Evolutionary conservation across 495 filamentous ascomycete genomes (phyloP), one percentile per base, ranked within the genome.

Genomic region (Aspergillus avenaceus): DNA sequence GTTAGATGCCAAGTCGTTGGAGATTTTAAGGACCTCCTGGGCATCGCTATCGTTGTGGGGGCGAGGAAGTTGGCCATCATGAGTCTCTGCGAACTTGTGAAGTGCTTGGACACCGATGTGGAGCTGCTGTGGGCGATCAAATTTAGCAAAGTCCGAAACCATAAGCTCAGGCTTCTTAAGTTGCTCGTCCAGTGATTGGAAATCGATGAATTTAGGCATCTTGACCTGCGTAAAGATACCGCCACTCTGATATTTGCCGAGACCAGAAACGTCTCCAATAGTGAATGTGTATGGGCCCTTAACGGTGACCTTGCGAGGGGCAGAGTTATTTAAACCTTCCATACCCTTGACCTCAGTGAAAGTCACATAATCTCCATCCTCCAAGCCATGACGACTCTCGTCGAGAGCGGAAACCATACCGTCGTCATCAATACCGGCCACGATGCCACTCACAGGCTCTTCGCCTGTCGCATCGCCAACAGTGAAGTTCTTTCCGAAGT

Each of bases 231-330:
- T 86, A 62, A 84, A 99, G 29, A 97, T 76, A 48, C 95, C 95
- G 21, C 92, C 92, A 32, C 86, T 78, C 69, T 86, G 70, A 70
- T 99, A 99, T 54, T 84, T 71, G 21, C 92, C 91, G 31, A 96
- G 77, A 4, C 79, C 82, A 13, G 90, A 90, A 8, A 96, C 90
- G 70, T 97, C 90, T 23, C 91, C 93, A 59, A 99, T 97, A 6
- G 87, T 90, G 67, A 99, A 99, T 8, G 93, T 95, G 63, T 97
- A 97, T 3, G 95, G 95, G 48, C 81, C 93, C 71, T 95, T 97
- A 22, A 96, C 92, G 6, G 86, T 91, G 32, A 99, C 73, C 71
- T 96, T 95, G 48, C 85, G 83, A 28, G 91, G 91, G 45, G 86
- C 86, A 38, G 80, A 79, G 59, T 81, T 78, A 63, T 97, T 98